Evolutionary conservation across 305 asterid genomes (phyloP).

Genomic region (Withania somnifera): DNA sequence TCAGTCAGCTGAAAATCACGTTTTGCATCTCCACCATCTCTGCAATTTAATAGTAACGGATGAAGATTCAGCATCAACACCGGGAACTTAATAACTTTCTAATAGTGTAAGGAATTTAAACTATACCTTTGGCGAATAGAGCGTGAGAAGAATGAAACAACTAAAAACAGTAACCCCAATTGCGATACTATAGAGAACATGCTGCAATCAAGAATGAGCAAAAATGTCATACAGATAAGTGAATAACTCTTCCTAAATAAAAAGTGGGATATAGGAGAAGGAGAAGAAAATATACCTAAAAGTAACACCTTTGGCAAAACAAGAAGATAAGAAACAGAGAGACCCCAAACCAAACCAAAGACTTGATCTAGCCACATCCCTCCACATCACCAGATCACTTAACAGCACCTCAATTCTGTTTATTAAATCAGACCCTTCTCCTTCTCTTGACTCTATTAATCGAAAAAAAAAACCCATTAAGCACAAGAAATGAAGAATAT

Average conservation of each 20-base stretch:
- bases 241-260: background rate
- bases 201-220: conserved; percentile 29
- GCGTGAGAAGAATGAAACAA: conserved; percentile 61
- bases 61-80: background rate
- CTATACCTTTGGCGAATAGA: conserved; percentile 60
- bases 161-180: conserved; percentile 62
- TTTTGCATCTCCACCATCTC: conserved; percentile 31
- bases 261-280: background rate
- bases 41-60: background rate
- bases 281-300: conserved; percentile 43
- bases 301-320: conserved; percentile 53
- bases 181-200: conserved; percentile 66
- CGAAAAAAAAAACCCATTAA: background rate
- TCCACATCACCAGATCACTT: conserved; percentile 80
- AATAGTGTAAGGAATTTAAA: background rate
- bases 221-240: background rate
- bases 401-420: conserved; percentile 41
- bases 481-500: background rate
- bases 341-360: conserved; percentile 95
- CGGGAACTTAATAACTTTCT: background rate
- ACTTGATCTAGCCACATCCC: conserved; percentile 81
- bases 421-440: conserved; percentile 27
- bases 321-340: conserved; percentile 69
- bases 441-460: conserved; percentile 27
- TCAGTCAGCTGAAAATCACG: conserved; percentile 51